Base-by-base conservation (phyloP, 2,329 filamentous ascomycete genomes). In the Cladophialophora exuberans region DNA sequence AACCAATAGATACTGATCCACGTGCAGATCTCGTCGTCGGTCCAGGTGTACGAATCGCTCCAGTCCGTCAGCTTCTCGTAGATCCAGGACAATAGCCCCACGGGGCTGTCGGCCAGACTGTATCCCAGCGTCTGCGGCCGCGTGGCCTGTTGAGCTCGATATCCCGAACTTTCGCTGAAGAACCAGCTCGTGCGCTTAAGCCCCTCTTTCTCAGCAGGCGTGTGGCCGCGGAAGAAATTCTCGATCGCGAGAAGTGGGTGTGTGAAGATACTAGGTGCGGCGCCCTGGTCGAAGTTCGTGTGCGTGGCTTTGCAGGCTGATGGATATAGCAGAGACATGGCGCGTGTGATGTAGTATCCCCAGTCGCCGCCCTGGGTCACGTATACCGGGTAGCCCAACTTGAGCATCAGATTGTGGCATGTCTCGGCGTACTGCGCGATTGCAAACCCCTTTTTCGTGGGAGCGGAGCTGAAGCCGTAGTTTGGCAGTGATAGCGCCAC, bases 1-100 rank as follows among this genome's bases (percentile, higher is more conserved):
- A 90, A 90, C 66, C 80, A 83, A 68, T 92, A 92, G 33, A 92
- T 80, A 45, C 78, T 83, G 1, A 91, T 72, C 89, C 88, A 93
- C 0, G 84, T 89, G 22, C 89, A 72, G 6, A 92, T 79, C 71
- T 92, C 88, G 51, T 91, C 87, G 57, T 90, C 85, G 0, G 83
- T 86, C 88, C 88, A 92, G 0, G 80, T 73, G 65, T 90, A 90
- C 1, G 63, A 64, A 64, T 92, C 88, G 0, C 84, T 85, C 89
- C 88, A 93, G 63, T 88, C 85, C 62, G 86, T 83, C 31, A 93
- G 72, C 67, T 93, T 93, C 71, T 93, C 89, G 62, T 88, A 88
- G 28, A 93, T 84, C 89, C 89, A 94, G 0, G 87, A 83, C 1
- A 93, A 75, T 2, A 90, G 72, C 0, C 81, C 87, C 0, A 89